phyloP scores from a whole-genome alignment of 805 yeast genomes.

The Pichia eremophila region DNA sequence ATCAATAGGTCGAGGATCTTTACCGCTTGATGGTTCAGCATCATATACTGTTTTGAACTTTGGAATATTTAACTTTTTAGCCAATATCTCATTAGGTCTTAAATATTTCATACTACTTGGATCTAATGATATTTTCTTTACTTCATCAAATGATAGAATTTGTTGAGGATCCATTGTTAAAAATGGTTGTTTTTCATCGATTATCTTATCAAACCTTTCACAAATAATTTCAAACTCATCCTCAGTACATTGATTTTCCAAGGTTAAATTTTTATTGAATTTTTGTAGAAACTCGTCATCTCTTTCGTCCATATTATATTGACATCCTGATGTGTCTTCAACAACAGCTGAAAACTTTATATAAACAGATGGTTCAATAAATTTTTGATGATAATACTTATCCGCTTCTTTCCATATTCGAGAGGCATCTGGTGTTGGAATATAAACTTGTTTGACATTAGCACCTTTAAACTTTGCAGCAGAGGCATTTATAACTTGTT shows the following conservation, averaged over 20 bases:
- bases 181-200: slow-evolving; percentile 81
- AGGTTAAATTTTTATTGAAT: slow-evolving; percentile 29
- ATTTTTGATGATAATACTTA: slow-evolving; percentile 59
- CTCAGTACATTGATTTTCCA: slow-evolving; percentile 43
- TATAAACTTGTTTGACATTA: slow-evolving; percentile 52
- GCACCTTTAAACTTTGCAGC: slow-evolving; percentile 53
- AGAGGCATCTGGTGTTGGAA: slow-evolving; percentile 96
- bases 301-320: slow-evolving; percentile 81
- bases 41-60: slow-evolving; percentile 56
- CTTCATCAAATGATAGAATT: slow-evolving; percentile 59
- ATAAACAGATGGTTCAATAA: slow-evolving; percentile 66
- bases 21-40: slow-evolving; percentile 28
- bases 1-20: slow-evolving; percentile 35
- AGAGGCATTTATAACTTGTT: slow-evolving; percentile 78
- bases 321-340: slow-evolving; percentile 86
- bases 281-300: slow-evolving; percentile 61
- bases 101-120: slow-evolving; percentile 32
- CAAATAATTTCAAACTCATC: slow-evolving; percentile 79
- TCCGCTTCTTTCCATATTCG: slow-evolving; percentile 68
- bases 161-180: slow-evolving; percentile 76
- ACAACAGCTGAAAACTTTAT: slow-evolving; percentile 89
- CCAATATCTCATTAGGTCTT: slow-evolving; percentile 43
- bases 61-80: slow-evolving; percentile 44
- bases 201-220: slow-evolving; percentile 62
- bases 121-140: slow-evolving; percentile 41